Conservation (phyloP, 495 filamentous ascomycete genomes). For the Aspergillus panamensis region DNA sequence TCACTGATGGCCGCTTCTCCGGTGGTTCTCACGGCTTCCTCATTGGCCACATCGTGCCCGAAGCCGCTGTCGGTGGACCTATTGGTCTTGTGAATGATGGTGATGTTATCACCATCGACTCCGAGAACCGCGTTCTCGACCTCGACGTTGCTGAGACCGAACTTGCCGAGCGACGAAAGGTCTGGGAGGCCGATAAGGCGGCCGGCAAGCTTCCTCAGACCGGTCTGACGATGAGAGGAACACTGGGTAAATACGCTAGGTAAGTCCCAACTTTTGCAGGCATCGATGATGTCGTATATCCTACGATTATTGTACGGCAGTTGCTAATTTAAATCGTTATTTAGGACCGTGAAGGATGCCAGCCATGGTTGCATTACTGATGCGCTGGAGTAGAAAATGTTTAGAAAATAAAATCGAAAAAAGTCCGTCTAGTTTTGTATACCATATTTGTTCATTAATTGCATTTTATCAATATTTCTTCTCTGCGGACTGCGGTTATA, state of each 20-base stretch:
- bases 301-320: neutral
- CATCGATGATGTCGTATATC: neutral
- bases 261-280: constrained; percentile 5
- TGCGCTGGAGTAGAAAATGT: constrained; percentile 13
- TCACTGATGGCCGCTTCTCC: constrained; percentile 41
- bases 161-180: constrained; percentile 59
- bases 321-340: constrained; percentile 1
- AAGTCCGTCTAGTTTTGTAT: neutral
- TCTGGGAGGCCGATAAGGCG: constrained; percentile 38
- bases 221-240: constrained; percentile 58
- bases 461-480: no score
- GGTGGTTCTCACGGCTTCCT: constrained; percentile 44
- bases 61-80: constrained; percentile 51
- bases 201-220: constrained; percentile 28
- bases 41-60: constrained; percentile 50
- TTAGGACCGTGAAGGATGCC: constrained; percentile 45
- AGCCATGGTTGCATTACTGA: constrained; percentile 26
- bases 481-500: no score
- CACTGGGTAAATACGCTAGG: constrained; percentile 76
- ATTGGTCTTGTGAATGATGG: constrained; percentile 49
- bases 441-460: neutral
- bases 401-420: neutral
- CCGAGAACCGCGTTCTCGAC: constrained; percentile 44
- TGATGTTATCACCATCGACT: constrained; percentile 49
- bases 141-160: constrained; percentile 48